phyloP scores from a whole-genome alignment of 768 basidiomycete species.

The Tricholoma sp. region DNA sequence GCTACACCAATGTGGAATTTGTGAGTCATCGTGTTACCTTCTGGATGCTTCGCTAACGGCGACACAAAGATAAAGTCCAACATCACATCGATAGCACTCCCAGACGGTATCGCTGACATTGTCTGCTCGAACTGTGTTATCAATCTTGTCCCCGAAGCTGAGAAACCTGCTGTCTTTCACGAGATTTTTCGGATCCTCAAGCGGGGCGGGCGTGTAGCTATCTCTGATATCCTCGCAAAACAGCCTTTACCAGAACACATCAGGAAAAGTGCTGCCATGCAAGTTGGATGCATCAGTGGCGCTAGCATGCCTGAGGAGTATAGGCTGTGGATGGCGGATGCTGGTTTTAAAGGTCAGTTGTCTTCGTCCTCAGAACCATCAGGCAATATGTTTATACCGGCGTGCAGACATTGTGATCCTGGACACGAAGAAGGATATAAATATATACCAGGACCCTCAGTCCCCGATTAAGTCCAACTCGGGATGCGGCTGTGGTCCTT shows the following conservation, averaged over 20 bases:
- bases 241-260: conserved; percentile 37
- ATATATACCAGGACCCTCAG: background rate
- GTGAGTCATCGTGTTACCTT: background rate
- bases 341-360: conserved; percentile 13
- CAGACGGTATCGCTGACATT: conserved; percentile 45
- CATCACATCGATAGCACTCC: conserved; percentile 25
- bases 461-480: background rate
- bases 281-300: conserved; percentile 44
- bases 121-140: conserved; percentile 56
- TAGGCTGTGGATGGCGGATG: conserved; percentile 26
- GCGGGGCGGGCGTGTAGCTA: conserved; percentile 48
- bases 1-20: background rate
- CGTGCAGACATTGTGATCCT: conserved; percentile 34
- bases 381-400: background rate
- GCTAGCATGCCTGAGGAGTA: conserved; percentile 38
- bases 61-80: background rate
- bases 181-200: conserved; percentile 49
- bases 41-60: background rate
- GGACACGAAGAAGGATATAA: conserved; percentile 36
- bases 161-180: conserved; percentile 37
- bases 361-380: background rate
- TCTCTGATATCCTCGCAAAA: conserved; percentile 48
- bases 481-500: no score
- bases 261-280: conserved; percentile 32
- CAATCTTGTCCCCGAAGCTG: conserved; percentile 39